Conservation (phyloP, 495 filamentous ascomycete genomes). For the Collariella sp. region DNA sequence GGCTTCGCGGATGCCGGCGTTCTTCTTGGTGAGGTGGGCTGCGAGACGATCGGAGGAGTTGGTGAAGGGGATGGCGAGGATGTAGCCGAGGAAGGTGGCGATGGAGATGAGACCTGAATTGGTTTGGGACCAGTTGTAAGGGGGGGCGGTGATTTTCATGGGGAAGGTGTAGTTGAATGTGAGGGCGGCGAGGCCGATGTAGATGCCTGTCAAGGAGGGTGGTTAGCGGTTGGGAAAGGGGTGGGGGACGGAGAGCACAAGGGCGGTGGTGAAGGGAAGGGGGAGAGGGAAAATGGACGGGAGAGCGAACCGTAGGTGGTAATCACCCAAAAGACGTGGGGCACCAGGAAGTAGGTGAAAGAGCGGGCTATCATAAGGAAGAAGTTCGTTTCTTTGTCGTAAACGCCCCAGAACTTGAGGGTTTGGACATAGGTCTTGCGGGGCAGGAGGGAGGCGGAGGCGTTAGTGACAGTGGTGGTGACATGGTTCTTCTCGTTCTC, state of each 20-base stretch:
- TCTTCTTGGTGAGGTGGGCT: constrained; percentile 45
- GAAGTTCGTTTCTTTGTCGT: constrained; percentile 46
- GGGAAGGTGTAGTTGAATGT: constrained; percentile 55
- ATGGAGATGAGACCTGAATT: constrained; percentile 50
- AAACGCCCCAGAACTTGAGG: constrained; percentile 41
- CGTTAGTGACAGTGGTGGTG: constrained; percentile 10
- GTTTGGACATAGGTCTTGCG: constrained; percentile 42
- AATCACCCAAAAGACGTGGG: constrained; percentile 52
- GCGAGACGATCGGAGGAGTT: constrained; percentile 48
- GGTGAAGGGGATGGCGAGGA: constrained; percentile 49
- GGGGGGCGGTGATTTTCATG: constrained; percentile 44
- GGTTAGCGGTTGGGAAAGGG: neutral
- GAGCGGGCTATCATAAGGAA: constrained; percentile 47
- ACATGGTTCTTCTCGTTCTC: constrained; percentile 22
- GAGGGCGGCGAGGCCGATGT: constrained; percentile 51
- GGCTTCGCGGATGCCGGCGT: constrained; percentile 50
- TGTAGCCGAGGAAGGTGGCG: constrained; percentile 44
- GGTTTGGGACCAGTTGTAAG: constrained; percentile 50
- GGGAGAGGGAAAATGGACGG: neutral
- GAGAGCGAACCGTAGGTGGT: constrained; percentile 39
- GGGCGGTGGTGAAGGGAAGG: too few relatives aligned
- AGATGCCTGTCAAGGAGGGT: constrained; percentile 32
- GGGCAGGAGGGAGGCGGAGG: constrained; percentile 19
- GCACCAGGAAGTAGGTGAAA: constrained; percentile 51
- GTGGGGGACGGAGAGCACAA: neutral